A percentile compares a stretch with the other conserved stretches of the same genome.
Evolutionary conservation across 495 filamentous ascomycete genomes (phyloP).

Genomic region (Coniosporium apollinis): DNA sequence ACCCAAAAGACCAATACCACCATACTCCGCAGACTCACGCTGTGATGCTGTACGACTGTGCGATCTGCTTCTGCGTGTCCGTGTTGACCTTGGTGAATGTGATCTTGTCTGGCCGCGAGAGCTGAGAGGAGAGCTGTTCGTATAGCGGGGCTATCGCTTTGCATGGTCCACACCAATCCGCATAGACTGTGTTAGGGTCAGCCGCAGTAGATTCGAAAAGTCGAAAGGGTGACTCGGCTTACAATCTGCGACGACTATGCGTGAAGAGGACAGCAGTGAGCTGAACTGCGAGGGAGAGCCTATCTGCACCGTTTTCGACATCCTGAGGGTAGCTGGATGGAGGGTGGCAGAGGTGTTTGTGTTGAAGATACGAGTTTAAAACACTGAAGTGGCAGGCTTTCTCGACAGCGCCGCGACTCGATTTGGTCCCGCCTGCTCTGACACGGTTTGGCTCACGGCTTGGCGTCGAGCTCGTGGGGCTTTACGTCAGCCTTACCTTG

Average conservation of each 20-base stretch:
- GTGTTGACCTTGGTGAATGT: slow-evolving; percentile 80
- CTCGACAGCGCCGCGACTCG: no score
- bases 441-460: no score
- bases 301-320: slow-evolving; percentile 54
- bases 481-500: no score
- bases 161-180: slow-evolving; percentile 76
- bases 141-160: slow-evolving; percentile 72
- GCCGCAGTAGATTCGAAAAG: no score
- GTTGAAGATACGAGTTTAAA: no score
- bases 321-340: slow-evolving; percentile 13
- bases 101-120: slow-evolving; percentile 55
- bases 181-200: slow-evolving; percentile 47
- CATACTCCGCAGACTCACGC: slow-evolving; percentile 35
- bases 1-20: no score
- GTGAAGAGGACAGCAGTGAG: slow-evolving; percentile 45
- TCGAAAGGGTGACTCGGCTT: no score
- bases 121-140: slow-evolving; percentile 53
- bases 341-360: neutral
- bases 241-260: slow-evolving; percentile 76
- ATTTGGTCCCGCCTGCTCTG: no score
- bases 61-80: slow-evolving; percentile 57
- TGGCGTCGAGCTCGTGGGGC: no score
- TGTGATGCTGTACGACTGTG: slow-evolving; percentile 52
- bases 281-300: slow-evolving; percentile 54
- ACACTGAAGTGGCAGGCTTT: neutral